Conservation (phyloP, 768 basidiomycete species). For the Boletus tomentosulus region DNA sequence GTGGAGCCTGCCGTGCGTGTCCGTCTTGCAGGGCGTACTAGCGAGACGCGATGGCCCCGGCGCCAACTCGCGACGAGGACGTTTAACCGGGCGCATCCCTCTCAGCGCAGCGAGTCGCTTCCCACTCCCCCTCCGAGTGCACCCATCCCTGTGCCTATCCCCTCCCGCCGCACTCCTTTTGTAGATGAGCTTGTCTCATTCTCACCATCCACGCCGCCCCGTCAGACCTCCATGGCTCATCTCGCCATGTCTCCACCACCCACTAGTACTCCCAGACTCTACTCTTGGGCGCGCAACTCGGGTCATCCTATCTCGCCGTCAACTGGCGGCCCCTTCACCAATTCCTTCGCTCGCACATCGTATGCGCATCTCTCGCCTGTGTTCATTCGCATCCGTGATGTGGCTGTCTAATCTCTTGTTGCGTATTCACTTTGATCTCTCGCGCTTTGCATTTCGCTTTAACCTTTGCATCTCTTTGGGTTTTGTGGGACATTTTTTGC, state of each 20-base stretch:
- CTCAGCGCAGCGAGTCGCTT: slow-evolving; percentile 7
- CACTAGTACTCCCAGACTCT: slow-evolving; percentile 52
- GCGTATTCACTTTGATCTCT: background rate
- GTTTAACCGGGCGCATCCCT: background rate
- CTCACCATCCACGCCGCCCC: slow-evolving; percentile 32
- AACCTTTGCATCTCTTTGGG: slow-evolving; percentile 11
- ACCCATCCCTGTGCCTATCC: slow-evolving; percentile 28
- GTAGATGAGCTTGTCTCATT: slow-evolving; percentile 17
- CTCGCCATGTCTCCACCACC: slow-evolving; percentile 51
- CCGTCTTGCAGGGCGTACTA: slow-evolving; percentile 20
- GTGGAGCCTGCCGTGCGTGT: slow-evolving; percentile 18
- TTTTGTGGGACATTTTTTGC: slow-evolving; percentile 8
- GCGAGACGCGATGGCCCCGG: background rate
- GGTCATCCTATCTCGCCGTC: slow-evolving; percentile 33
- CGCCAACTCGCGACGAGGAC: slow-evolving; percentile 2
- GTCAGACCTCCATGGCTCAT: slow-evolving; percentile 20
- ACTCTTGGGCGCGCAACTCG: slow-evolving; percentile 46
- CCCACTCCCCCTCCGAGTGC: slow-evolving; percentile 22
- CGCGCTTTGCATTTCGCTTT: background rate
- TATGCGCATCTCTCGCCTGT: slow-evolving; percentile 50
- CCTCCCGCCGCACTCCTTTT: slow-evolving; percentile 17
- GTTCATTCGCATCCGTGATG: slow-evolving; percentile 44
- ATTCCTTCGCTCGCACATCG: slow-evolving; percentile 55
- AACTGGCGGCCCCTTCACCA: slow-evolving; percentile 49
- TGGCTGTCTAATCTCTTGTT: slow-evolving; percentile 17